Evolutionary conservation across 2,329 filamentous ascomycete genomes (phyloP).

Genomic region (Paecilomyces sp.): DNA sequence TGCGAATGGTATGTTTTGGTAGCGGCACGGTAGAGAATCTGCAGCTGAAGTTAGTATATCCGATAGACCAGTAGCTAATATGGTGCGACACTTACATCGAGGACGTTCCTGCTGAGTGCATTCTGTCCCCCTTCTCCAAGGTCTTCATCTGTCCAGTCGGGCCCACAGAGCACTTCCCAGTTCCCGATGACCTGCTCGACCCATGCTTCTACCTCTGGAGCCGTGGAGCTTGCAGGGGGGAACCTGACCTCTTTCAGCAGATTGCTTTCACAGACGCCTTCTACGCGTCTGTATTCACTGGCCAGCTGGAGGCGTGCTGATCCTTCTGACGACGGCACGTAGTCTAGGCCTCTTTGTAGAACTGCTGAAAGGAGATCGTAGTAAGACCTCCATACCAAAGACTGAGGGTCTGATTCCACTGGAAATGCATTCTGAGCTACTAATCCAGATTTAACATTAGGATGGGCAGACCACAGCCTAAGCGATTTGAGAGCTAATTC

Average conservation of each 20-base stretch:
- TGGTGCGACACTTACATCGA: conserved; percentile 49
- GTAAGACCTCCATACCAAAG: conserved; percentile 74
- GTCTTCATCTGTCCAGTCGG: conserved; percentile 72
- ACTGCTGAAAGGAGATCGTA: conserved; percentile 73
- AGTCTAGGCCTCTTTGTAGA: conserved; percentile 49
- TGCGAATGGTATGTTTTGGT: conserved; percentile 96
- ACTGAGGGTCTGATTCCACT: conserved; percentile 17
- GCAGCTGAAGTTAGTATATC: conserved; percentile 9
- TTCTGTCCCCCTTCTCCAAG: conserved; percentile 75
- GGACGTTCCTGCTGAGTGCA: conserved; percentile 64
- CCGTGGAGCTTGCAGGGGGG: conserved; percentile 72
- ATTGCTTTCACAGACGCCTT: conserved; percentile 70
- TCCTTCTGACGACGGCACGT: conserved; percentile 20
- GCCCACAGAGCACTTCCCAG: conserved; percentile 75
- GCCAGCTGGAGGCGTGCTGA: conserved; percentile 57
- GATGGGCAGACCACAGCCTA: conserved; percentile 37
- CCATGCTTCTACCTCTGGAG: conserved; percentile 74
- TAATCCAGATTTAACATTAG: conserved; percentile 20
- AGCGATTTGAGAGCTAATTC: conserved; percentile 42
- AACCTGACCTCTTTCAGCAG: conserved; percentile 75
- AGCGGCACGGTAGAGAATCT: conserved; percentile 82
- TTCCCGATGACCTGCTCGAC: conserved; percentile 73
- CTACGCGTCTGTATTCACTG: conserved; percentile 70
- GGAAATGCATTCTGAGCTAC: conserved; percentile 11
- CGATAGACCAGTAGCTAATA: background rate